Evolutionary conservation across 1,284 basidiomycete species (phyloP), one percentile per base, ranked within the genome.

Genomic region (Laetiporus sulphureus): DNA sequence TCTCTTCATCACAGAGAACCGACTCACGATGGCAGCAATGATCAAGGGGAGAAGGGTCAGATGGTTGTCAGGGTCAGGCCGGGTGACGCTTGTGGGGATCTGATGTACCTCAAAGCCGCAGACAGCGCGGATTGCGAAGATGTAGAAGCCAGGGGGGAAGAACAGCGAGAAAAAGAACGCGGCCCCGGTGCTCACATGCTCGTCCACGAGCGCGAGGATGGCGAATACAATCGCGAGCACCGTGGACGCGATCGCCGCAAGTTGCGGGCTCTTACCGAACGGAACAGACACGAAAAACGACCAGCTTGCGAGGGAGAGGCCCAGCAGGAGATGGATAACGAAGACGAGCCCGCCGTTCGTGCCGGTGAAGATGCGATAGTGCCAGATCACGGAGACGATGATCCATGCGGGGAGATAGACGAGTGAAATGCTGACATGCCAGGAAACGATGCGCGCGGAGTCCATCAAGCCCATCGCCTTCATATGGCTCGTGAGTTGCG

Each of bases 111-210:
- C 86, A 52, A 72, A 90, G 5, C 81, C 79, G 41, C 74, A 73
- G 3, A 87, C 72, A 2, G 73, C 73, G 34, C 80, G 71, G 22
- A 79, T 73, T n/a, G 77, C 75, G 49, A 86, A 88, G 13, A 86
- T 69, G 51, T 83, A 88, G 58, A 77, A 88, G 11, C 74, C 73
- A 0, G 85, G 80, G 0, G 85, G 87, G 55, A 89, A 86, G 25
- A 88, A 59, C 38, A 91, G 54, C 0, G 80, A 74, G 52, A 84
- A 79, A 20, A 86, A 64, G 40, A 76, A 73, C 6, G 75, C 75
- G 1, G 64, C 66, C 3, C 61, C 68, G 6, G 69, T 74, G 3
- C 64, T 59, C 2, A 72, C 68, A 16, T 55, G 49, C 19, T 65
- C 62, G 45, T 80, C 66, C 1, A 82, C 71, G 29, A 85, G 58